Evolutionary conservation across 2,329 filamentous ascomycete species (phyloP).

Genomic region (Trichothecium roseum): DNA sequence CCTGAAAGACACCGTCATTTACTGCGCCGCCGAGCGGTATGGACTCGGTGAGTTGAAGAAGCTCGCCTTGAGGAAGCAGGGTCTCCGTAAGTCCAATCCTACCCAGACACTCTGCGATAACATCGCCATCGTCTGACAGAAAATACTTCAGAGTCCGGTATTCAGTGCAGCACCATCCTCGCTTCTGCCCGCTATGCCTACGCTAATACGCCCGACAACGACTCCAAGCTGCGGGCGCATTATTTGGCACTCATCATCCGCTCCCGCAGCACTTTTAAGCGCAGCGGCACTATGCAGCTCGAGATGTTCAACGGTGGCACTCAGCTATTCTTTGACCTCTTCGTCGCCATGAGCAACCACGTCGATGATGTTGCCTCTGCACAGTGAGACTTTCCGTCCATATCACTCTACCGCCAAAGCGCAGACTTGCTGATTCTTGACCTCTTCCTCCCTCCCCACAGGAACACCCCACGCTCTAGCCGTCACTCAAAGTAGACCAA

Average conservation of each 20-base stretch:
- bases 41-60: conserved; percentile 76
- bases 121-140: conserved; percentile 3
- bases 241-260: conserved; percentile 90
- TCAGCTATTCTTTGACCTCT: conserved; percentile 83
- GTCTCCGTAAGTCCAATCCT: conserved; percentile 49
- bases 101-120: too few relatives aligned
- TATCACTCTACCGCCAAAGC: not conserved
- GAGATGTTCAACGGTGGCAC: conserved; percentile 84
- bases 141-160: conserved; percentile 56
- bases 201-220: conserved; percentile 75
- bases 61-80: conserved; percentile 78
- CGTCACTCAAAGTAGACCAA: conserved; percentile 20
- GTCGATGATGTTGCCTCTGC: conserved; percentile 58
- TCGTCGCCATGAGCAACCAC: conserved; percentile 87
- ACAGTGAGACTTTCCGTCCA: conserved; percentile 32
- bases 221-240: conserved; percentile 84
- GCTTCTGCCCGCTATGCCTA: conserved; percentile 85
- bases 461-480: conserved; percentile 36
- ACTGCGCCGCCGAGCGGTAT: conserved; percentile 80
- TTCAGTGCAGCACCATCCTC: conserved; percentile 76
- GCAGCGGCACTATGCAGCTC: conserved; percentile 88
- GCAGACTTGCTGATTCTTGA: too few relatives aligned
- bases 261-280: conserved; percentile 78
- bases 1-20: conserved; percentile 82
- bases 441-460: conserved; percentile 2